A percentile compares a stretch with the other conserved stretches of the same genome.
These are phyloP conservation scores for Penicillium oxalicum DNA, from an alignment of 2,329 filamentous ascomycete genomes.

Conservation along the genomic window DNA sequence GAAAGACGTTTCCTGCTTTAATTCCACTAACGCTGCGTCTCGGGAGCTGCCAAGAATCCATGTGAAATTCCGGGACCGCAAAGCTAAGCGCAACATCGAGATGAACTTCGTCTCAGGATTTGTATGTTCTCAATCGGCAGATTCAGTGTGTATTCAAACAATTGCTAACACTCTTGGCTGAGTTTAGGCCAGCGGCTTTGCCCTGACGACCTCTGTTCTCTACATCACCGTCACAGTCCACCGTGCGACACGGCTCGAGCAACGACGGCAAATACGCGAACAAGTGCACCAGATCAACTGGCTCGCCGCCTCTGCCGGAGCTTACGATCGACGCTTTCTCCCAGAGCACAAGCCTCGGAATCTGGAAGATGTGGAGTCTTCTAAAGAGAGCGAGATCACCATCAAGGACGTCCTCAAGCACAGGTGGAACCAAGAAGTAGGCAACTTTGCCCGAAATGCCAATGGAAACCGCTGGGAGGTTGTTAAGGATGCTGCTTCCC, in stretches of 20 bases:
- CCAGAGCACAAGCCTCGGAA: conserved; percentile 10
- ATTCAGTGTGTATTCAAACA: not conserved
- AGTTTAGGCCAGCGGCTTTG: conserved; percentile 64
- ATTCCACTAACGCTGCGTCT: no score
- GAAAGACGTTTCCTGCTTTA: not conserved
- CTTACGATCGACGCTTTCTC: conserved; percentile 29
- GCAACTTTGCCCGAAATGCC: conserved; percentile 59
- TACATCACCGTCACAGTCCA: conserved; percentile 68
- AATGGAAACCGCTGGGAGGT: conserved; percentile 62
- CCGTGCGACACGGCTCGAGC: conserved; percentile 56
- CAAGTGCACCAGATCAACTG: conserved; percentile 39
- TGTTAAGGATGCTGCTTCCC: conserved; percentile 43
- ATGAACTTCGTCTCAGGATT: conserved; percentile 74
- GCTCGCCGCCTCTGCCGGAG: conserved; percentile 31
- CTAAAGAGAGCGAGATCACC: conserved; percentile 32
- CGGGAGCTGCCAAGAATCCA: not conserved
- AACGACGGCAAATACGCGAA: conserved; percentile 41
- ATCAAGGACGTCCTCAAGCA: conserved; percentile 66
- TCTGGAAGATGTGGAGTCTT: conserved; percentile 7
- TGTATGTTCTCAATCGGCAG: conserved; percentile 46
- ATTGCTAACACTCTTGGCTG: conserved; percentile 2
- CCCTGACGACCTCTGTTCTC: conserved; percentile 65
- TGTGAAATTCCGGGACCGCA: not conserved
- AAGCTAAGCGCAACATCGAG: conserved; percentile 1
- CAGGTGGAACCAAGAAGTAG: conserved; percentile 70